Base-by-base conservation (phyloP, 257 asterid species). In the Coffea eugenioides region DNA sequence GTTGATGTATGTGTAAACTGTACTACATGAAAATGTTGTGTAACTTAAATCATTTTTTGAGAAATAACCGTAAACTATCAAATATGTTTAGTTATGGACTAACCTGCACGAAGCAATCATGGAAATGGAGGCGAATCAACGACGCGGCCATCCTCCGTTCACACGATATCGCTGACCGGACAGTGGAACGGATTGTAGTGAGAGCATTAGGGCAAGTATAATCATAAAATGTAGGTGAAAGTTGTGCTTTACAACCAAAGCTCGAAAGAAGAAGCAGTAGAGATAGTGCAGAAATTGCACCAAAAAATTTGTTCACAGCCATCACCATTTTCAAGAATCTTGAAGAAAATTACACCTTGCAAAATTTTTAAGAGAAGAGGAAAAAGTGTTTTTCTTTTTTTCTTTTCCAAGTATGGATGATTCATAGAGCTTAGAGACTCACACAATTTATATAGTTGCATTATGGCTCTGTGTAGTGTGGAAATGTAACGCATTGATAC, bases 61-160 rank as follows among this genome's bases (percentile, higher is more conserved):
- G 7, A 34, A 31, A 67, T 39, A 43, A 11, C 49, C 21, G 14
- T 39, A 36, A 8, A 34, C 5, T 20, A 36, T 36, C 2, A 13
- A 67, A 67, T 27, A 67, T 67, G 3, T 25, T 25, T 62, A 62
- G 6, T 82, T 85, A 41, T 88, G 83, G 18, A 15, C 85, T 84
- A 25, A 89, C 92, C 82, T 82, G 89, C 1, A 87, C 92, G 36
- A 89, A 89, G 86, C 92, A 89, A 15, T 89, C 92, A 61, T 89
- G 92, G 74, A 89, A 89, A 34, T 80, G 90, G 59, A 89, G 90
- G 20, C 92, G 92, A 6, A 87, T 79, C 74, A 89, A 71, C 8
- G 92, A 89, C 2, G 89, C 92, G 6, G 90, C 92, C 92, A 89
- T 89, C 10, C 92, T 84, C 4, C 82, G 74, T 79, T 89, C 92